Base-by-base conservation (phyloP, 2,329 filamentous ascomycete species). In the Colletotrichum trifolii region DNA sequence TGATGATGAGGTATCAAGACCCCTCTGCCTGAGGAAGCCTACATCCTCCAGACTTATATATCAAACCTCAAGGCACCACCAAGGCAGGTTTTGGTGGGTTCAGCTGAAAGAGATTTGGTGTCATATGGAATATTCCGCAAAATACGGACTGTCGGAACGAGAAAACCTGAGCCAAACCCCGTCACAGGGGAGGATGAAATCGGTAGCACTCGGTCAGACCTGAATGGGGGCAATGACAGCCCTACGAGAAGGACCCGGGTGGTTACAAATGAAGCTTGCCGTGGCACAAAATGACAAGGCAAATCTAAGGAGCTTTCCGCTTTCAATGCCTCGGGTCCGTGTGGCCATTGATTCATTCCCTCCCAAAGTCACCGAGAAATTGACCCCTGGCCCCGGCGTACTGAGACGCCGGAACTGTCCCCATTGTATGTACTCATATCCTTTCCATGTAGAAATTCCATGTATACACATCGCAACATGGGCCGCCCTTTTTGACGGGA, bases 181-280 rank as follows among this genome's bases (percentile, higher is more conserved):
- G 13, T 17, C 15, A n/a, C 40, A 10, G 12, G 12, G 36, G 39
- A 59, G 35, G 42, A 42, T 11, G 47, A 46, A n/a, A 12, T 12
- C 43, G 56, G 56, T 13, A 48, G 54, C 36, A 54, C 49, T 43
- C 42, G 46, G 47, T 34, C 50, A 25, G 11, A 56, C 43, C 10
- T 17, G 43, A 47, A 39, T 15, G 7, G 43, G 40, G n/a, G 34
- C 52, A 62, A 58, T 57, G 38, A 65, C 33, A 52, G 13, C n/a
- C 33, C 43, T 42, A 67, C 66, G 66, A 67, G 58, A 48, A 67
- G 46, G 45, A 57, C 58, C 63, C 66, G 62, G 66, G 43, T 67
- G 42, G 25, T 7, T 38, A 7, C 34, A 40, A 17, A 17, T 46
- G 43, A n/a, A 10, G 42, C 42, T 15, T n/a, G 15, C 42, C 42